Conservation (phyloP, 257 asterid species). For the Solanum bulbocastanum region DNA sequence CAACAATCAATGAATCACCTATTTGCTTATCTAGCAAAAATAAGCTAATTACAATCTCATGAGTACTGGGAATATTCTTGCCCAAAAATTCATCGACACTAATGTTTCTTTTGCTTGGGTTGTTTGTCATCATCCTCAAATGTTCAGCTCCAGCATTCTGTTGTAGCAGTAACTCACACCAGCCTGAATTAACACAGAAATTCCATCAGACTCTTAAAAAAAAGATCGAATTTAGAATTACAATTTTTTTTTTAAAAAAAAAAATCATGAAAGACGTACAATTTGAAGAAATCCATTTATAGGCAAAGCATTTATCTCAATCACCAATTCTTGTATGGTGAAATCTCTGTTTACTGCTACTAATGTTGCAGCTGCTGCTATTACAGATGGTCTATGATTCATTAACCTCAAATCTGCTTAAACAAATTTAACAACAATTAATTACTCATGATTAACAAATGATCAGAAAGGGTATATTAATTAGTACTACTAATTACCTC, state of each 20-base stretch:
- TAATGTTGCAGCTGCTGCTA: conserved; percentile 69
- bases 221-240: too few species aligned
- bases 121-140: conserved; percentile 12
- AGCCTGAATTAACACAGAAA: conserved; percentile 1
- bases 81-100: conserved; percentile 4
- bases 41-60: background rate
- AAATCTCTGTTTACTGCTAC: conserved; percentile 26
- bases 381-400: conserved; percentile 33
- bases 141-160: background rate
- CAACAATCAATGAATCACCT: background rate
- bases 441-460: background rate
- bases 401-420: conserved; percentile 35
- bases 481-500: background rate
- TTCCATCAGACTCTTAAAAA: conserved; percentile 1
- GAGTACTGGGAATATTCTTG: conserved; percentile 33
- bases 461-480: background rate
- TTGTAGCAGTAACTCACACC: background rate
- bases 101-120: background rate
- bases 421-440: background rate
- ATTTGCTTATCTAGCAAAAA: background rate
- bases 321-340: conserved; percentile 22
- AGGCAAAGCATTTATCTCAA: conserved; percentile 17
- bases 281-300: conserved; percentile 9
- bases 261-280: conserved; percentile 18
- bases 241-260: too few species aligned